phyloP scores from a whole-genome alignment of 345 rosid genomes.

The Excoecaria agallocha region DNA sequence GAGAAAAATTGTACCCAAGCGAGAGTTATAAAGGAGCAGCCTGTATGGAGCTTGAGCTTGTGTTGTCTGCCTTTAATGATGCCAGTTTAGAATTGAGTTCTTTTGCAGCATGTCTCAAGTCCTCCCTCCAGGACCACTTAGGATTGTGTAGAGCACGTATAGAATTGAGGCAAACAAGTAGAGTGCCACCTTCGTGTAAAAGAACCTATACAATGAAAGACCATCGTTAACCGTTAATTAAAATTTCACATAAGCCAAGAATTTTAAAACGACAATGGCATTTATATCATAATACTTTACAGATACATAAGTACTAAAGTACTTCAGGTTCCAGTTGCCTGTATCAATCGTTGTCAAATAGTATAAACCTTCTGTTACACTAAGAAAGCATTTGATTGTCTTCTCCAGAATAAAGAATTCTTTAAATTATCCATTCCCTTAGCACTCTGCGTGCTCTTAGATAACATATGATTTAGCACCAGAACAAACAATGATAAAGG shows the following conservation, averaged over 20 bases:
- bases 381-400: slow-evolving; percentile 6
- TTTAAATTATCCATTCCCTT: too few species aligned
- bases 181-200: slow-evolving; percentile 89
- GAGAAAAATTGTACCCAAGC: neutral
- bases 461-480: too few species aligned
- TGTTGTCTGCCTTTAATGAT: slow-evolving; percentile 15
- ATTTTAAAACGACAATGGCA: too few species aligned
- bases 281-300: too few species aligned
- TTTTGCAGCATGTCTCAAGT: slow-evolving; percentile 39
- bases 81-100: slow-evolving; percentile 35
- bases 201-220: slow-evolving; percentile 59
- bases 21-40: slow-evolving; percentile 35
- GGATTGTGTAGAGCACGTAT: slow-evolving; percentile 79
- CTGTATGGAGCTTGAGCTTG: slow-evolving; percentile 27
- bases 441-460: too few species aligned
- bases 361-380: neutral
- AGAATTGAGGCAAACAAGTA: slow-evolving; percentile 85
- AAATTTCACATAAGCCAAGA: too few species aligned
- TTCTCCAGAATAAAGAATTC: too few species aligned
- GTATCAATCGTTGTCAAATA: neutral
- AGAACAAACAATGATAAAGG: too few species aligned
- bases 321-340: neutral
- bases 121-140: slow-evolving; percentile 77
- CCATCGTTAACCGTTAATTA: neutral
- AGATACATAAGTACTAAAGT: neutral